Conservation (phyloP, 2,329 filamentous ascomycete genomes). For the Cladophialophora chaetospira region DNA sequence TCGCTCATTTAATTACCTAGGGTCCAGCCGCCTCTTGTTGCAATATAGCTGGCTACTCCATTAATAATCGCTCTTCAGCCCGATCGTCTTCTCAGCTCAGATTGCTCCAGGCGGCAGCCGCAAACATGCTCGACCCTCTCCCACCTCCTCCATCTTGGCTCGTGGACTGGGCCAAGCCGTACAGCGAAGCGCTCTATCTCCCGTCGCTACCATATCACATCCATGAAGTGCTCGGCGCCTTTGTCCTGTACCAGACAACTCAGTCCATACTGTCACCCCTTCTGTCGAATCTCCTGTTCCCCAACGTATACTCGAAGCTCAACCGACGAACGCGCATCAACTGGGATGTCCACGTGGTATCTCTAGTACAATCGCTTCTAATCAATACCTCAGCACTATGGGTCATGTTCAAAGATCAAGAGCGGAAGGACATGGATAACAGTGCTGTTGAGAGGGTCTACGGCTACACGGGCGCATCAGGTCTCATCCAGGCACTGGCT, state of each 20-base stretch:
- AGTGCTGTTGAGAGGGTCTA: slow-evolving; percentile 54
- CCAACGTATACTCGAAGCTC: slow-evolving; percentile 56
- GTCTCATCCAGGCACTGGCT: slow-evolving; percentile 62
- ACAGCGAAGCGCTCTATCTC: slow-evolving; percentile 55
- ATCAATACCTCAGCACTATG: slow-evolving; percentile 60
- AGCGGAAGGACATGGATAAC: slow-evolving; percentile 56
- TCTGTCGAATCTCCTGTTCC: slow-evolving; percentile 57
- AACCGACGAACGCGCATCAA: slow-evolving; percentile 60
- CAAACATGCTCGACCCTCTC: slow-evolving; percentile 47
- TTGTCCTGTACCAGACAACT: slow-evolving; percentile 59
- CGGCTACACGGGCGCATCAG: slow-evolving; percentile 62
- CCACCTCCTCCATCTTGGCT: slow-evolving; percentile 55
- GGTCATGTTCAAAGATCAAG: slow-evolving; percentile 59
- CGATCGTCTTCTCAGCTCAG: too few relatives aligned
- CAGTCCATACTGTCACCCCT: slow-evolving; percentile 57
- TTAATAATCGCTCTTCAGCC: too few relatives aligned
- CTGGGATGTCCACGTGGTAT: slow-evolving; percentile 69
- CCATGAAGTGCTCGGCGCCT: slow-evolving; percentile 62
- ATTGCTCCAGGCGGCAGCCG: background rate
- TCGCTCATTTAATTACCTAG: background rate
- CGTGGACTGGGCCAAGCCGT: slow-evolving; percentile 49
- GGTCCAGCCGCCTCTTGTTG: too few relatives aligned
- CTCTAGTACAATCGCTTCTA: slow-evolving; percentile 60
- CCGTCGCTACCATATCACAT: slow-evolving; percentile 61
- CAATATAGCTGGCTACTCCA: too few relatives aligned